Base-by-base conservation (phyloP, 1,139 yeast genomes). In the Hansenula lynferdii region DNA sequence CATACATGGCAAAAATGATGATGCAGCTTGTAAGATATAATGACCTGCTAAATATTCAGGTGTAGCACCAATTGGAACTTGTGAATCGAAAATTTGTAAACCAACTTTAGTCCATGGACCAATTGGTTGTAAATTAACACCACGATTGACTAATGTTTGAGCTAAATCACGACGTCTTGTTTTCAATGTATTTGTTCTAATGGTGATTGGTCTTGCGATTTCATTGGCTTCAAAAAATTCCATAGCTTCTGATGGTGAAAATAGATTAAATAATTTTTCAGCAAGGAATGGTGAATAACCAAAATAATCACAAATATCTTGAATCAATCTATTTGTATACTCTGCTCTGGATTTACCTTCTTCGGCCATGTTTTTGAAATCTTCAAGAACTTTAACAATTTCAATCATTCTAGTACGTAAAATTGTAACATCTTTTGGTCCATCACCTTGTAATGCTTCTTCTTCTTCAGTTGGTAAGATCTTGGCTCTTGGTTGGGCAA, bases 91-190 rank as follows among this genome's bases (percentile, higher is more conserved):
- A 38, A 94, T 80, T 64, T 94, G 98, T 50, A 94, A 71, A 45
- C 98, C 98, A 36, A 92, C 97, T 65, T 92, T 94, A 24, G 97
- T 89, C 99, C 99, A 94, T 28, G 86, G 70, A 33, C 97, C 97
- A 55, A 94, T 87, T 34, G 97, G 97, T 64, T 94, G 97, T 52
- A 94, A 72, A 61, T 92, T 94, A 43, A 92, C 98, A 58, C 99
- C 98, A 58, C 97, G 80, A 65, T 90, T 92, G 40, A 92, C 96
- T 47, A 94, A 75, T 12, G 92, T 80, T 62, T 94, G 98, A 3
- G 97, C 97, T 53, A 94, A 75, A 56, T 94, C 97, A 61, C 98
- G 78, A 64, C 98, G 84, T 66, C 96, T 81, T 6, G 97, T 85
- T 58, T 85, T 85, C 49, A 94, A 71, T 20, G 98, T 94, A 64